phyloP scores from a whole-genome alignment of 345 rosid species.

The Citrus mangshanensis region DNA sequence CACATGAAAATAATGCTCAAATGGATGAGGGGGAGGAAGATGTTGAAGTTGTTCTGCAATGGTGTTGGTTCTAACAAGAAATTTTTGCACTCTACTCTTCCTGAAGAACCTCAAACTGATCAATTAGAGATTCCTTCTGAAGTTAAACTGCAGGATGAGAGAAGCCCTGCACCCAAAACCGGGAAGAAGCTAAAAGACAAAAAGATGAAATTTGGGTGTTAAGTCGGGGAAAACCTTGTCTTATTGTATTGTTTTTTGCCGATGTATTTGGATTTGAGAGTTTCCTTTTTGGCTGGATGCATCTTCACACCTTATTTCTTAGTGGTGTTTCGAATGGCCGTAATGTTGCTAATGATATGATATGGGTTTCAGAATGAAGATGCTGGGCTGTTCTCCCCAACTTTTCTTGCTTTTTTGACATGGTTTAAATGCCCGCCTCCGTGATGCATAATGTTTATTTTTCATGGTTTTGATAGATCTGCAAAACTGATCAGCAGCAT shows the following conservation, averaged over 20 bases:
- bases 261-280: not conserved
- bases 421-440: no score
- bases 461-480: not conserved
- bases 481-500: no score
- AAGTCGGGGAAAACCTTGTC: not conserved
- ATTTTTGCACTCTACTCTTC: conserved; percentile 62
- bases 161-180: conserved; percentile 12
- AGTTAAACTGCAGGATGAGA: conserved; percentile 25
- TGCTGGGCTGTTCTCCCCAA: not conserved
- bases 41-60: conserved; percentile 80
- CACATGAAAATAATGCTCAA: conserved; percentile 93
- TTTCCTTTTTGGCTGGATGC: conserved; percentile 6
- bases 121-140: conserved; percentile 21
- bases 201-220: conserved; percentile 3
- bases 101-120: conserved; percentile 59
- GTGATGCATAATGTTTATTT: not conserved
- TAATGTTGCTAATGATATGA: not conserved
- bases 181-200: conserved; percentile 21
- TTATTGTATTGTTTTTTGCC: not conserved
- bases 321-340: not conserved
- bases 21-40: conserved; percentile 94
- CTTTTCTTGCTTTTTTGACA: no score
- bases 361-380: not conserved
- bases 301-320: not conserved
- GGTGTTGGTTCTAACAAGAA: conserved; percentile 78